Conservation (phyloP, 2,329 filamentous ascomycete genomes). For the Thielaviopsis cerberus region DNA sequence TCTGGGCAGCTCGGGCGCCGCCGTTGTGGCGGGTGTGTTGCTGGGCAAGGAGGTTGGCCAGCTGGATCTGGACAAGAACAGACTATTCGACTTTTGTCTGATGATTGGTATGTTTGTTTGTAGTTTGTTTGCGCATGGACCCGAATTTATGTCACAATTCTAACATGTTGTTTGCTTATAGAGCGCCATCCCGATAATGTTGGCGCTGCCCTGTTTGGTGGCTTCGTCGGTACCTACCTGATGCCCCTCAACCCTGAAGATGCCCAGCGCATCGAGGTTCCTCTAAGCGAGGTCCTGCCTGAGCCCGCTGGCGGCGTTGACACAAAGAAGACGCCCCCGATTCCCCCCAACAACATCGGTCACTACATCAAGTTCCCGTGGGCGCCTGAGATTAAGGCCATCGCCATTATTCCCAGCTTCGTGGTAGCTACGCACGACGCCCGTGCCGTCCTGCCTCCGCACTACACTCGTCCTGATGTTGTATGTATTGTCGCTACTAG, state of each 20-base stretch:
- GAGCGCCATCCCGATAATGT: constrained; percentile 88
- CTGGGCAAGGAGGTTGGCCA: constrained; percentile 77
- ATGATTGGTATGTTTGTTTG: constrained; percentile 58
- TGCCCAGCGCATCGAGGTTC: constrained; percentile 78
- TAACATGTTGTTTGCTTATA: constrained; percentile 17
- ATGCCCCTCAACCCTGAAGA: constrained; percentile 83
- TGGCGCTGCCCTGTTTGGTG: constrained; percentile 83
- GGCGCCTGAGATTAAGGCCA: constrained; percentile 87
- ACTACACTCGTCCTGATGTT: constrained; percentile 66
- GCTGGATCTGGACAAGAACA: constrained; percentile 54
- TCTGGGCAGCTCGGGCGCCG: constrained; percentile 84
- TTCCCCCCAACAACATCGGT: constrained; percentile 80
- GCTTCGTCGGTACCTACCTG: constrained; percentile 90
- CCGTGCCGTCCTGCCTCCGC: constrained; percentile 61
- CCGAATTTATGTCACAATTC: background rate
- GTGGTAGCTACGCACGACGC: constrained; percentile 89
- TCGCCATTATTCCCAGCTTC: constrained; percentile 90
- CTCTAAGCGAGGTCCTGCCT: constrained; percentile 80
- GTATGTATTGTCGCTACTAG: constrained; percentile 31
- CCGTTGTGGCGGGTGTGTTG: constrained; percentile 87
- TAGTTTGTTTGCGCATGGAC: background rate
- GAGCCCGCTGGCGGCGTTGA: constrained; percentile 78
- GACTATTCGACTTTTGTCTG: constrained; percentile 85
- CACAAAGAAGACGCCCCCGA: constrained; percentile 68
- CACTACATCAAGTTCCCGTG: constrained; percentile 93